phyloP scores from a whole-genome alignment of 176 grass and related monocot genomes.

The Olyra latifolia region DNA sequence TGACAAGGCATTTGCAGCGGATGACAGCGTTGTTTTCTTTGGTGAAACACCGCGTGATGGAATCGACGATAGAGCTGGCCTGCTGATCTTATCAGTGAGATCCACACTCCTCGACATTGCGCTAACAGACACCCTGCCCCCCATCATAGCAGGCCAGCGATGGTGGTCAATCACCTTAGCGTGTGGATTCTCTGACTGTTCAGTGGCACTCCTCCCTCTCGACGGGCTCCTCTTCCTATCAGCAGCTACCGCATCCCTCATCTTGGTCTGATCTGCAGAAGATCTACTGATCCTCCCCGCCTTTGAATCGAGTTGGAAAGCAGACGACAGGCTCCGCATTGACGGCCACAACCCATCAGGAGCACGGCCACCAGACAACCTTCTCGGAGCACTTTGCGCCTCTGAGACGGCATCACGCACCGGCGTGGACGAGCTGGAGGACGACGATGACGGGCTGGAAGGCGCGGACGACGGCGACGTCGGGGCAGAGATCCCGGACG shows the following conservation, averaged over 20 bases:
- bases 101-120: conserved; percentile 69
- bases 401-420: conserved; percentile 51
- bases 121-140: conserved; percentile 51
- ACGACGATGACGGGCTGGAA: conserved; percentile 72
- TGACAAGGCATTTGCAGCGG: conserved; percentile 39
- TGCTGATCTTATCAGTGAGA: conserved; percentile 55
- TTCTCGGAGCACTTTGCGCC: conserved; percentile 37
- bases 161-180: conserved; percentile 83
- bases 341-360: conserved; percentile 90
- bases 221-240: conserved; percentile 84
- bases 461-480: conserved; percentile 45
- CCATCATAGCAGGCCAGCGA: conserved; percentile 90
- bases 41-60: conserved; percentile 35
- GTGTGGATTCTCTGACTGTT: conserved; percentile 69
- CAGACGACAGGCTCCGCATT: conserved; percentile 70
- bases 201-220: conserved; percentile 47
- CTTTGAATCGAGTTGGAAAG: conserved; percentile 74
- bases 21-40: conserved; percentile 36
- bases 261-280: conserved; percentile 39
- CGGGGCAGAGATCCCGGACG: conserved; percentile 54
- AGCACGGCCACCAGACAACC: conserved; percentile 34
- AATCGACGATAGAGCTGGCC: conserved; percentile 47
- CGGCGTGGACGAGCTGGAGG: conserved; percentile 66
- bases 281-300: conserved; percentile 30
- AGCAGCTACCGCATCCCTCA: conserved; percentile 3